Percentiles rank a stretch among this genome's conserved stretches.
Conservation (phyloP, 179 eudicot genomes). For the Pouteria campechiana region DNA sequence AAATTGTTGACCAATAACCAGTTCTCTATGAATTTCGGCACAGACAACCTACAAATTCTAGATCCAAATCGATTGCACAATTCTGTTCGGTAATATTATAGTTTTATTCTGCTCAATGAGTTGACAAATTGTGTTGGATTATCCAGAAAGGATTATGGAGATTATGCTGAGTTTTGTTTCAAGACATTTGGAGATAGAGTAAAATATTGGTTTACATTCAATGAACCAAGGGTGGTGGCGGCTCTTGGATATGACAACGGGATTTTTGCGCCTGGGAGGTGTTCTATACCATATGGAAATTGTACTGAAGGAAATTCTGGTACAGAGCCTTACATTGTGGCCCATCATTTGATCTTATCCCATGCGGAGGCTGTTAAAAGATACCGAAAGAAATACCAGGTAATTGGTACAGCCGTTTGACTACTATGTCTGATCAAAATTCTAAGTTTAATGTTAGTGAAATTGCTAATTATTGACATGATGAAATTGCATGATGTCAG, state of each 20-base stretch:
- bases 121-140: neutral
- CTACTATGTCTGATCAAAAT: too few relatives aligned
- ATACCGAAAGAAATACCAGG: slow-evolving; percentile 69
- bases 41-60: too few relatives aligned
- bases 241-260: slow-evolving; percentile 78
- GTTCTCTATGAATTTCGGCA: too few relatives aligned
- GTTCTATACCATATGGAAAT: slow-evolving; percentile 71
- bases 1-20: too few relatives aligned
- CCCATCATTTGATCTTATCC: slow-evolving; percentile 60
- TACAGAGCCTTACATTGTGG: slow-evolving; percentile 88
- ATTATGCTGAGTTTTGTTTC: slow-evolving; percentile 85
- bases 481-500: slow-evolving; percentile 32
- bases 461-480: too few relatives aligned
- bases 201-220: slow-evolving; percentile 90
- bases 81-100: too few relatives aligned
- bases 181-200: slow-evolving; percentile 93
- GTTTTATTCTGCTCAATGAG: neutral
- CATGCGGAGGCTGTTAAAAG: slow-evolving; percentile 85
- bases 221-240: slow-evolving; percentile 86
- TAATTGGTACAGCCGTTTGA: slow-evolving; percentile 14
- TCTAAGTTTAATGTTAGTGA: too few relatives aligned
- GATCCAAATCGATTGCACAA: too few relatives aligned
- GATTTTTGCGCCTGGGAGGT: slow-evolving; percentile 58
- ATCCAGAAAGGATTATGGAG: slow-evolving; percentile 73
- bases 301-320: slow-evolving; percentile 78